phyloP scores from a whole-genome alignment of 306 rosid genomes.

The Vigna unguiculata region DNA sequence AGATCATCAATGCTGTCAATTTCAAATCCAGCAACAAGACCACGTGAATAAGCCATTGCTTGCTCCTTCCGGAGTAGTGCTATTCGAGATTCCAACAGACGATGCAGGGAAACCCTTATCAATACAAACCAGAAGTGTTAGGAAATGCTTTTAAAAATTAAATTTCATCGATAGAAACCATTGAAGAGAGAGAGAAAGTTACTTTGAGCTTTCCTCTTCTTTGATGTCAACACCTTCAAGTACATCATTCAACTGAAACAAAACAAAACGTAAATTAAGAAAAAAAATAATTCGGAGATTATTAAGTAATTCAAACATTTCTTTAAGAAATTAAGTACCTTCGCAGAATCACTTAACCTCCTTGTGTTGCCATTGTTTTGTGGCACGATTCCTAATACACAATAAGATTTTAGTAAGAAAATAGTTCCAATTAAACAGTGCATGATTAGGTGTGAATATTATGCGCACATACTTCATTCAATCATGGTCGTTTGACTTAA shows the following conservation, averaged over 20 bases:
- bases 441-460: slow-evolving; percentile 30
- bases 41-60: slow-evolving; percentile 80
- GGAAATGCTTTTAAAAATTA: slow-evolving; percentile 30
- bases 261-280: slow-evolving; percentile 31
- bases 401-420: slow-evolving; percentile 38
- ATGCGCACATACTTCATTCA: background rate
- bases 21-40: slow-evolving; percentile 73
- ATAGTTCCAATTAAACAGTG: slow-evolving; percentile 9
- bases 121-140: slow-evolving; percentile 41
- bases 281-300: background rate
- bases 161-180: slow-evolving; percentile 38
- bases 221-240: slow-evolving; percentile 45
- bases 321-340: slow-evolving; percentile 42
- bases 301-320: background rate
- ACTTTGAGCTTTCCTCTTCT: slow-evolving; percentile 69
- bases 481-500: background rate
- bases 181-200: slow-evolving; percentile 39
- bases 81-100: slow-evolving; percentile 58
- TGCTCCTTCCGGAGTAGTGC: slow-evolving; percentile 68
- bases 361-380: slow-evolving; percentile 49
- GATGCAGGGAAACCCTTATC: slow-evolving; percentile 61
- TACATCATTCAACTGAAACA: slow-evolving; percentile 55
- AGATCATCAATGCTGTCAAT: slow-evolving; percentile 60
- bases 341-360: slow-evolving; percentile 52
- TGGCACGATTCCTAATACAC: slow-evolving; percentile 44